Percentiles rank a stretch among this genome's conserved stretches.
These are phyloP conservation scores for Fibroporia radiculosa DNA, from an alignment of 768 basidiomycete species.

Conservation along the genomic window DNA sequence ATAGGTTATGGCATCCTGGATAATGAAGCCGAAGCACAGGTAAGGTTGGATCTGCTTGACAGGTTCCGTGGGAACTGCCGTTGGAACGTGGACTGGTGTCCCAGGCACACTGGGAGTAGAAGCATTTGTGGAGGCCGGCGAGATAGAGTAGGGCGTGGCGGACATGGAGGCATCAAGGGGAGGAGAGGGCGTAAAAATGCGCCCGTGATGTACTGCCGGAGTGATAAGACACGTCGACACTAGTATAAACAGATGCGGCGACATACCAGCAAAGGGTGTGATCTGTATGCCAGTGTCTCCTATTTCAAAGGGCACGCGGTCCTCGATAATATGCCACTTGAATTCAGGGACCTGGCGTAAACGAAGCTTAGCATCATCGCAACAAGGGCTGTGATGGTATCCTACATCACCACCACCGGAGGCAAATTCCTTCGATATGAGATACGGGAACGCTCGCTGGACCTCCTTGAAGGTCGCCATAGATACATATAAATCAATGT, in stretches of 20 bases:
- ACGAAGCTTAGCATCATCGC: neutral
- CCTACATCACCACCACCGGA: constrained; percentile 75
- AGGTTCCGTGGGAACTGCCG: constrained; percentile 2
- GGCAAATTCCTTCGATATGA: constrained; percentile 66
- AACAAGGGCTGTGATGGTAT: constrained; percentile 1
- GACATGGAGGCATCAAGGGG: constrained; percentile 33
- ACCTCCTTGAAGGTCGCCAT: constrained; percentile 58
- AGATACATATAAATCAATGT: constrained; percentile 72
- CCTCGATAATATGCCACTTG: constrained; percentile 73
- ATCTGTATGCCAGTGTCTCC: constrained; percentile 53
- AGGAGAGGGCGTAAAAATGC: constrained; percentile 41
- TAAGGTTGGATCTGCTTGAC: constrained; percentile 43
- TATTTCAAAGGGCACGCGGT: constrained; percentile 61
- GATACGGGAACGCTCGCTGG: constrained; percentile 71
- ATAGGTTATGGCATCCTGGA: constrained; percentile 63
- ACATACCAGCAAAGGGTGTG: constrained; percentile 59
- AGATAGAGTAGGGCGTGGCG: constrained; percentile 28
- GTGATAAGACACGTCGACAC: neutral
- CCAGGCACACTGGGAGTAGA: constrained; percentile 17
- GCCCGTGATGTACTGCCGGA: constrained; percentile 63
- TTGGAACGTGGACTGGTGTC: constrained; percentile 11
- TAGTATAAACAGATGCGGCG: neutral
- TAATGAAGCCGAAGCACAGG: constrained; percentile 60
- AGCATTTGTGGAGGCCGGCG: constrained; percentile 23
- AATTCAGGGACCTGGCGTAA: constrained; percentile 65